Percentiles rank a stretch among this genome's conserved stretches.
These are phyloP conservation scores for Geoglossum cookeanum DNA, from an alignment of 2,329 filamentous ascomycete genomes.

Conservation along the genomic window DNA sequence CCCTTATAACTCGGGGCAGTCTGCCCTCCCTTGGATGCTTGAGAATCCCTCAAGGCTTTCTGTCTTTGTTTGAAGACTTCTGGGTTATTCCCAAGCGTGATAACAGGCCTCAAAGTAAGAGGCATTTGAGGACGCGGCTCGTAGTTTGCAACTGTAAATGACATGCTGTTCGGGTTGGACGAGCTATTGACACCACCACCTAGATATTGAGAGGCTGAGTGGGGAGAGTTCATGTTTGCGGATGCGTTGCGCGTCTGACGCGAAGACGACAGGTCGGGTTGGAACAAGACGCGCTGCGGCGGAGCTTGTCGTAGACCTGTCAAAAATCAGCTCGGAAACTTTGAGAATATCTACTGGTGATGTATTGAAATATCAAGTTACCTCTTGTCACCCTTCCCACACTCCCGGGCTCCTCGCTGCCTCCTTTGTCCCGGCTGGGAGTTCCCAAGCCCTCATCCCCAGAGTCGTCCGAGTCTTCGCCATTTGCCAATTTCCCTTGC, in stretches of 20 bases:
- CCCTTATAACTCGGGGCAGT: slow-evolving; percentile 17
- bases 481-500: slow-evolving; percentile 33
- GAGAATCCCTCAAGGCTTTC: slow-evolving; percentile 24
- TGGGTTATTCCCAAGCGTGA: slow-evolving; percentile 57
- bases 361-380: slow-evolving; percentile 10
- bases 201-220: slow-evolving; percentile 14
- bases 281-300: slow-evolving; percentile 66
- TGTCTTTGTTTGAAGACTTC: slow-evolving; percentile 34
- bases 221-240: slow-evolving; percentile 14
- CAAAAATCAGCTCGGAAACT: slow-evolving; percentile 1
- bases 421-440: slow-evolving; percentile 31
- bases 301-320: slow-evolving; percentile 61
- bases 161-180: slow-evolving; percentile 35
- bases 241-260: slow-evolving; percentile 42
- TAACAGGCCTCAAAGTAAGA: slow-evolving; percentile 50
- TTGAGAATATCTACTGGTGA: background rate
- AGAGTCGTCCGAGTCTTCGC: slow-evolving; percentile 19
- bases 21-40: slow-evolving; percentile 24
- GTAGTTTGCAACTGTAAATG: slow-evolving; percentile 45
- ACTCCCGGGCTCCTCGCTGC: slow-evolving; percentile 27
- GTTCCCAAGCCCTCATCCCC: slow-evolving; percentile 25
- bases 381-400: slow-evolving; percentile 19
- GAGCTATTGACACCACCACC: slow-evolving; percentile 23
- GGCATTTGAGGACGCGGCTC: slow-evolving; percentile 45
- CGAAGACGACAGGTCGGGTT: slow-evolving; percentile 52